Percentiles rank a stretch among this genome's conserved stretches.
These are phyloP conservation scores for Hyaloperonospora arabidopsidis DNA, from an alignment of 352 stramenopile species.

Conservation along the genomic window DNA sequence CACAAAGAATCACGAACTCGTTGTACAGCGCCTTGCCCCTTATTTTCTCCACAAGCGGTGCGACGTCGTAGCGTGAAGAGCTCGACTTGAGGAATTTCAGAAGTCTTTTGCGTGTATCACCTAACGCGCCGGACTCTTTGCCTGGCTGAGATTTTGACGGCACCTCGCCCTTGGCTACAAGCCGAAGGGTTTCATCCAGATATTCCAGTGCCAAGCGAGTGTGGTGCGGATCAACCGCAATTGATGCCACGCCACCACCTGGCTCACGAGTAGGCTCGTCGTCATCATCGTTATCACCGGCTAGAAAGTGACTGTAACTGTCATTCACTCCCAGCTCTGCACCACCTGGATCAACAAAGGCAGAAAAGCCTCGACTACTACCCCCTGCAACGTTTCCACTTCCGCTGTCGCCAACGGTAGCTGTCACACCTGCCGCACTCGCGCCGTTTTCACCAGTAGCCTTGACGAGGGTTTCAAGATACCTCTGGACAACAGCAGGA, in stretches of 20 bases:
- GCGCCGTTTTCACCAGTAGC: constrained; percentile 24
- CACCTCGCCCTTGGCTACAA: constrained; percentile 55
- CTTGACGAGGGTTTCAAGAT: constrained; percentile 78
- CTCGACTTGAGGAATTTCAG: constrained; percentile 74
- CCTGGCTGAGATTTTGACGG: constrained; percentile 78
- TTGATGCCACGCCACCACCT: constrained; percentile 15
- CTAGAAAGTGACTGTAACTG: constrained; percentile 79
- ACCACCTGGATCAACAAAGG: constrained; percentile 18
- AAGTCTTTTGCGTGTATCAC: constrained; percentile 68
- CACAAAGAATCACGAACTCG: constrained; percentile 81
- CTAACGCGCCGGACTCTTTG: constrained; percentile 62
- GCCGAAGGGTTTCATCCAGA: constrained; percentile 73
- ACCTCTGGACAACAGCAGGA: constrained; percentile 65
- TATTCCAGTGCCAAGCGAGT: constrained; percentile 82
- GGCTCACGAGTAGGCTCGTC: constrained; percentile 26
- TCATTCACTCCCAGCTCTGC: constrained; percentile 52
- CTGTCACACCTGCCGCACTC: constrained; percentile 6
- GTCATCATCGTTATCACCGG: constrained; percentile 55
- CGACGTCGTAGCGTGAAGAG: constrained; percentile 72
- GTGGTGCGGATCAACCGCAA: constrained; percentile 66
- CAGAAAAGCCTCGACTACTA: constrained; percentile 21
- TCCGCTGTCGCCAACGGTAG: constrained; percentile 8
- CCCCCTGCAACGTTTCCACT: constrained; percentile 14
- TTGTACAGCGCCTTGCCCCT: constrained; percentile 69
- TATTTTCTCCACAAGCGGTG: constrained; percentile 66